Conservation (phyloP, 2,329 filamentous ascomycete species). For the Paecilomyces dactylethromorphus region DNA sequence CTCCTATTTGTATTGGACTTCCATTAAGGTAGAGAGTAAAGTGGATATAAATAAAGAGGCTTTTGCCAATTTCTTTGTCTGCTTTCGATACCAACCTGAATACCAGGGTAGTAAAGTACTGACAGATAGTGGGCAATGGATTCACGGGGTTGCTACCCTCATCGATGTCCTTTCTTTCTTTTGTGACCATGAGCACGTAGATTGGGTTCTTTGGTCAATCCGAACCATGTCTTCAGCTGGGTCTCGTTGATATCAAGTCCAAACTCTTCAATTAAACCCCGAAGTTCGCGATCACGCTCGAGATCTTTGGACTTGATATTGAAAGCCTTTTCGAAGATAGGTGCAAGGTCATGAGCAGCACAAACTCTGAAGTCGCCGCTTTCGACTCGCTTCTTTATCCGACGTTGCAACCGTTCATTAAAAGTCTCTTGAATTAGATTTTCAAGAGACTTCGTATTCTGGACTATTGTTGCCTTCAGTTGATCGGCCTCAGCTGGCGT, state of each 20-base stretch:
- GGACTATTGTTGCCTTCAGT: background rate
- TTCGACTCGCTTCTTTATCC: slow-evolving; percentile 22
- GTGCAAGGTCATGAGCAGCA: slow-evolving; percentile 28
- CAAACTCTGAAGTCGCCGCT: slow-evolving; percentile 25
- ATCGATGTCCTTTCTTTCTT: background rate
- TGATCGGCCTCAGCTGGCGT: background rate
- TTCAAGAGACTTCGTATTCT: slow-evolving; percentile 10
- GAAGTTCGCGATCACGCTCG: slow-evolving; percentile 10
- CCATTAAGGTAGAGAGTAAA: too few relatives aligned
- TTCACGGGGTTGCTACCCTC: background rate
- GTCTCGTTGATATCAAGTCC: background rate
- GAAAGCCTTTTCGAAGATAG: slow-evolving; percentile 20
- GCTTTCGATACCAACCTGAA: too few relatives aligned
- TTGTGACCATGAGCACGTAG: background rate
- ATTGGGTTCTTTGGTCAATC: background rate
- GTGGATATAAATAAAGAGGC: too few relatives aligned
- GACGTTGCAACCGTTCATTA: slow-evolving; percentile 15
- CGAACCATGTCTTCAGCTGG: background rate
- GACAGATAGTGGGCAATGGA: too few relatives aligned
- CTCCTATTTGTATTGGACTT: too few relatives aligned
- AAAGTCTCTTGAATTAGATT: slow-evolving; percentile 12
- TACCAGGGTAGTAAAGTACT: too few relatives aligned
- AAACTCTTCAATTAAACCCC: background rate
- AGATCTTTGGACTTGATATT: slow-evolving; percentile 19
- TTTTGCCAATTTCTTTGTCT: too few relatives aligned